Percentiles rank a stretch among this genome's conserved stretches.
These are phyloP conservation scores for Trichoderma harzianum DNA, from an alignment of 2,329 filamentous ascomycete genomes.

Conservation along the genomic window DNA sequence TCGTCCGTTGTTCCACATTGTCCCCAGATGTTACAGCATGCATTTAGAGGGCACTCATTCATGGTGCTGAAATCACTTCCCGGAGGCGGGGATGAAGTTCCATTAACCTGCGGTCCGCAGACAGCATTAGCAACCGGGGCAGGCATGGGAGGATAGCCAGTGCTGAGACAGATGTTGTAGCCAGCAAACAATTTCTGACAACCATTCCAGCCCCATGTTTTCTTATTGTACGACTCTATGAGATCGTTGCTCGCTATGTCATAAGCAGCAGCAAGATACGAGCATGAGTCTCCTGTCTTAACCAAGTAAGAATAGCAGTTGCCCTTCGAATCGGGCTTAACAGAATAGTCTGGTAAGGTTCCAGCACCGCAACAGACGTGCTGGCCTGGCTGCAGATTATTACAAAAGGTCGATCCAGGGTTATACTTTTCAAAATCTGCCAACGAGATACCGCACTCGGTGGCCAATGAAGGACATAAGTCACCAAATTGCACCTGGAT, in stretches of 20 bases:
- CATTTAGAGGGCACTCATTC: constrained; percentile 31
- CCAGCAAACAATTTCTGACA: constrained; percentile 26
- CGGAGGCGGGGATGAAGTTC: constrained; percentile 25
- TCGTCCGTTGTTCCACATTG: constrained; percentile 40
- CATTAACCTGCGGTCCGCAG: constrained; percentile 35
- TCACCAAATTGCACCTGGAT: constrained; percentile 21
- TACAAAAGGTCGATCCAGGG: constrained; percentile 3
- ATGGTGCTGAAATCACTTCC: constrained; percentile 24
- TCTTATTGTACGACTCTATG: constrained; percentile 22
- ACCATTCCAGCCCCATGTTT: constrained; percentile 32
- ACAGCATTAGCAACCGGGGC: constrained; percentile 28
- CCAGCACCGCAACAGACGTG: neutral
- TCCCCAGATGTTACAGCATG: constrained; percentile 37
- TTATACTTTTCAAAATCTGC: constrained; percentile 29
- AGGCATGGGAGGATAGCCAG: constrained; percentile 35
- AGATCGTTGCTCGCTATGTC: neutral
- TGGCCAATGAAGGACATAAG: constrained; percentile 25
- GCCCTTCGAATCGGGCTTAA: neutral
- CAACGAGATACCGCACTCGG: constrained; percentile 25
- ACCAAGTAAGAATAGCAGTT: neutral
- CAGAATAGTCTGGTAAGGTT: neutral
- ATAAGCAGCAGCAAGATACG: neutral
- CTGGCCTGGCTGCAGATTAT: neutral
- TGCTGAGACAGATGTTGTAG: constrained; percentile 34
- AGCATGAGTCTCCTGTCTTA: neutral